phyloP scores from a whole-genome alignment of 768 basidiomycete species.

The Amanita muscaria region DNA sequence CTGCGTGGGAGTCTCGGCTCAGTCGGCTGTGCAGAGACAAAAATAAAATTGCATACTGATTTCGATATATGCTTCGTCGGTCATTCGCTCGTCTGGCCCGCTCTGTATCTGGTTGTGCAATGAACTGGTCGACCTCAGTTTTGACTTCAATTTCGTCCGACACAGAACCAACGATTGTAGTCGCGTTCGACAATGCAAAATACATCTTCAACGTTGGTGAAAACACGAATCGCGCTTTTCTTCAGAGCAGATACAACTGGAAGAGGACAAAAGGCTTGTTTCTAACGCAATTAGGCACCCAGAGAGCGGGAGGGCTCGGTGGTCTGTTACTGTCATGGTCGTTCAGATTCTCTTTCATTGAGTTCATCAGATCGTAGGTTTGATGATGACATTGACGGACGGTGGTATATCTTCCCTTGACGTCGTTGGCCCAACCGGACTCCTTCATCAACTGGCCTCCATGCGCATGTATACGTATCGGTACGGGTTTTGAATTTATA shows the following conservation, averaged over 20 bases:
- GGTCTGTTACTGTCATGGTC: conserved; percentile 36
- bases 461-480: conserved; percentile 61
- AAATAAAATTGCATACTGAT: too few relatives aligned
- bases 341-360: neutral
- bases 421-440: conserved; percentile 65
- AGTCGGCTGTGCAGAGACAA: neutral
- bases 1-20: too few relatives aligned
- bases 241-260: conserved; percentile 59
- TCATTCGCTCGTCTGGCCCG: neutral
- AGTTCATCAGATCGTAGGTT: conserved; percentile 32
- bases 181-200: conserved; percentile 70
- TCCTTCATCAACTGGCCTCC: conserved; percentile 61
- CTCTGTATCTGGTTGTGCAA: conserved; percentile 12
- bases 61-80: conserved; percentile 2
- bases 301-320: conserved; percentile 62
- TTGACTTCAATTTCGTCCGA: conserved; percentile 57
- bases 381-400: conserved; percentile 78
- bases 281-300: conserved; percentile 54
- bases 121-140: conserved; percentile 60
- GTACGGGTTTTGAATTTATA: conserved; percentile 40
- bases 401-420: conserved; percentile 46
- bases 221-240: conserved; percentile 64
- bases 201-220: conserved; percentile 89
- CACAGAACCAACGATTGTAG: conserved; percentile 68
- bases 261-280: conserved; percentile 65